Evolutionary conservation across 164 flowering plant species (phyloP).

Genomic region (Liquidambar formosana): DNA sequence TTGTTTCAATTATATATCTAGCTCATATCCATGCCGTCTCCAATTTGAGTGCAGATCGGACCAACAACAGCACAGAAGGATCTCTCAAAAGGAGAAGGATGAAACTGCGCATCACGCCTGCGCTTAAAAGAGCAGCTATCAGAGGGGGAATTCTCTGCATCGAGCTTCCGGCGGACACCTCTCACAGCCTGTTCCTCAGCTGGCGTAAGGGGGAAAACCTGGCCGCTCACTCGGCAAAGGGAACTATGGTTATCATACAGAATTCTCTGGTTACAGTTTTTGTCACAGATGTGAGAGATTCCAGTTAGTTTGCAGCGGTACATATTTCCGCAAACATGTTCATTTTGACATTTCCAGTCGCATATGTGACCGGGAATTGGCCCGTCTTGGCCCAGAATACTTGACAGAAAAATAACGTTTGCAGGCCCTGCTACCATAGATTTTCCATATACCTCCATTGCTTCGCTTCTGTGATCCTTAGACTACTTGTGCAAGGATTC

Average conservation of each 20-base stretch:
- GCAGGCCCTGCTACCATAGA: slow-evolving; percentile 62
- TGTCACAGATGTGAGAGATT: slow-evolving; percentile 93
- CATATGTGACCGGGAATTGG: slow-evolving; percentile 75
- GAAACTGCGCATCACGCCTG: slow-evolving; percentile 70
- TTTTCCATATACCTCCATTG: slow-evolving; percentile 83
- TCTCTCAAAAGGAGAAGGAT: slow-evolving; percentile 96
- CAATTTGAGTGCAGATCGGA: slow-evolving; percentile 93
- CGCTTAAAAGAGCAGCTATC: slow-evolving; percentile 87
- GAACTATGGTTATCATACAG: slow-evolving; percentile 92
- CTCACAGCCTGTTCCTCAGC: slow-evolving; percentile 85
- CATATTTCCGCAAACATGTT: slow-evolving; percentile 89
- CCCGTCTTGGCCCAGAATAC: slow-evolving; percentile 82
- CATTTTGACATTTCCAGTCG: slow-evolving; percentile 90
- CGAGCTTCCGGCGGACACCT: slow-evolving; percentile 93
- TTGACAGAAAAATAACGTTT: slow-evolving; percentile 87
- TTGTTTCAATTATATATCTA: slow-evolving; percentile 29
- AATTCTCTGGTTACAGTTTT: slow-evolving; percentile 98
- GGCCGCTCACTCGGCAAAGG: slow-evolving; percentile 88
- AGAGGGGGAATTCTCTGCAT: slow-evolving; percentile 56
- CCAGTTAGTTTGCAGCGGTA: slow-evolving; percentile 96
- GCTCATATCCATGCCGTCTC: slow-evolving; percentile 96
- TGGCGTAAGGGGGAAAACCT: slow-evolving; percentile 76
- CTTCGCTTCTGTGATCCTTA: slow-evolving; percentile 13
- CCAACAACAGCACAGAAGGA: slow-evolving; percentile 68
- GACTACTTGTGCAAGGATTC: slow-evolving; percentile 3